A percentile compares a stretch with the other conserved stretches of the same genome.
These are phyloP conservation scores for Corymbia calophylla DNA, from an alignment of 441 rosid species.

Conservation along the genomic window DNA sequence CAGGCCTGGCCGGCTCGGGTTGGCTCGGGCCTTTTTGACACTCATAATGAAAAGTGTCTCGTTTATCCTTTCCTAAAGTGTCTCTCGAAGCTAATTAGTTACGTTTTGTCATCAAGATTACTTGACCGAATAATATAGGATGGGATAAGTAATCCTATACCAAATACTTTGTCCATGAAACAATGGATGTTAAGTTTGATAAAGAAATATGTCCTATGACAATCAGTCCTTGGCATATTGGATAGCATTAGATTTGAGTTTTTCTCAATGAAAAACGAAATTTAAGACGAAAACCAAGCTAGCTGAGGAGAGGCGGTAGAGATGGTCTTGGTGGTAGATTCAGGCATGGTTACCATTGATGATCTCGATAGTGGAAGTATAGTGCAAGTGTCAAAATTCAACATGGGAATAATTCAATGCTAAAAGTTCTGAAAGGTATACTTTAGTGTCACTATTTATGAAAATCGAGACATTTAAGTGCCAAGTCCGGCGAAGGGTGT, in stretches of 20 bases:
- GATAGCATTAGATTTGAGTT: neutral
- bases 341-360: neutral
- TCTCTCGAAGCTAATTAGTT: neutral
- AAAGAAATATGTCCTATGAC: neutral
- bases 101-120: neutral
- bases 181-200: neutral
- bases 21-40: too few relatives aligned
- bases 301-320: neutral
- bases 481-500: too few relatives aligned
- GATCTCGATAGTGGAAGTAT: neutral
- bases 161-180: neutral
- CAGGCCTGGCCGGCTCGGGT: too few relatives aligned
- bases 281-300: neutral
- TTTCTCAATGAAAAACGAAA: neutral
- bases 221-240: neutral
- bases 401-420: too few relatives aligned
- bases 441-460: too few relatives aligned
- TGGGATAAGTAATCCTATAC: neutral
- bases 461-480: too few relatives aligned
- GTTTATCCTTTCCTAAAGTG: neutral
- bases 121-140: neutral
- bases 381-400: too few relatives aligned
- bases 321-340: neutral
- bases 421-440: too few relatives aligned
- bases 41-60: neutral